These are phyloP conservation scores for Kuraishia capsulata DNA, from an alignment of 805 yeast species.

Conservation along the genomic window DNA sequence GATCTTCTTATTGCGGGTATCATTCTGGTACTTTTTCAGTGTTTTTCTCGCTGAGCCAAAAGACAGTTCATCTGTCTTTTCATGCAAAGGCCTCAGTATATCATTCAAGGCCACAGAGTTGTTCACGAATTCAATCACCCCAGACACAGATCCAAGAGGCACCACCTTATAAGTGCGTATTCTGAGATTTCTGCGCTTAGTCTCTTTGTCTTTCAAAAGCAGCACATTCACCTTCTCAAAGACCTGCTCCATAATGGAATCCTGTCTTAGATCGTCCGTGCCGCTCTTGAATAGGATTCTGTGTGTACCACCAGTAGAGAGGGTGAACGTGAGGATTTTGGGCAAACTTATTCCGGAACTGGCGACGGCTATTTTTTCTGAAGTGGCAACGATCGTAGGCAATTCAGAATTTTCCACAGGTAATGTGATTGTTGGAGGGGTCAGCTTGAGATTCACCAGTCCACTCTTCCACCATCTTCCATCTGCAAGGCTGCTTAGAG, in stretches of 20 bases:
- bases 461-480: slow-evolving; percentile 51
- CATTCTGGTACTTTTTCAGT: slow-evolving; percentile 52
- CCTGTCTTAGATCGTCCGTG: slow-evolving; percentile 89
- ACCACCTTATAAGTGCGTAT: slow-evolving; percentile 83
- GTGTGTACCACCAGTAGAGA: slow-evolving; percentile 51
- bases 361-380: slow-evolving; percentile 48
- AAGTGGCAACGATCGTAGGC: slow-evolving; percentile 31
- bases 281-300: slow-evolving; percentile 73
- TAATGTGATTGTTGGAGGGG: slow-evolving; percentile 57
- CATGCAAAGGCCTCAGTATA: slow-evolving; percentile 57
- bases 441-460: slow-evolving; percentile 38
- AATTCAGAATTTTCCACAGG: slow-evolving; percentile 17
- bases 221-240: slow-evolving; percentile 76
- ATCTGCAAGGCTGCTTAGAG: slow-evolving; percentile 24
- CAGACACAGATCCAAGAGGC: slow-evolving; percentile 82
- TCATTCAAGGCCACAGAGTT: slow-evolving; percentile 67
- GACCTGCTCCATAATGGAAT: slow-evolving; percentile 96
- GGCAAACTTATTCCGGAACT: slow-evolving; percentile 83
- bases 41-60: slow-evolving; percentile 49
- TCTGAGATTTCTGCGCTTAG: slow-evolving; percentile 47
- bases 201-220: slow-evolving; percentile 42
- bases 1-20: slow-evolving; percentile 32
- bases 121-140: slow-evolving; percentile 83
- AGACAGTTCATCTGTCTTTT: slow-evolving; percentile 31
- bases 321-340: slow-evolving; percentile 50